Evolutionary conservation across 208 protist genomes (phyloP), one percentile per base, ranked within the genome.

Genomic region (Trypanosoma scelopori): DNA sequence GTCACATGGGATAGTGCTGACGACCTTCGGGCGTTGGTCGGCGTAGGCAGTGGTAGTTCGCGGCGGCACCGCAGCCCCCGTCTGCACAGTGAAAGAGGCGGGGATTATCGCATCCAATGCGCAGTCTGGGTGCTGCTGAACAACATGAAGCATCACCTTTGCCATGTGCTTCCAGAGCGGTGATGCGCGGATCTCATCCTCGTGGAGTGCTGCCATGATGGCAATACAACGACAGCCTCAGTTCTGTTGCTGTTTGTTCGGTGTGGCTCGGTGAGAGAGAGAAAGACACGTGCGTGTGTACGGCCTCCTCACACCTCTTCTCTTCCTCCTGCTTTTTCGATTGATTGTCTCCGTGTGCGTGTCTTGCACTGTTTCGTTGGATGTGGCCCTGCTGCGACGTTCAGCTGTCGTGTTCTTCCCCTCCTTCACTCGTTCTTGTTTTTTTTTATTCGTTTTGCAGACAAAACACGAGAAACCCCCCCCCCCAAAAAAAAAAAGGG

Each of bases 151-250:
- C 23, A 96, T 72, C 22, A 91, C 81, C 48, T 85, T 69, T 48
- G 78, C 80, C 85, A 96, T 85, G 84, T 96, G 91, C 20, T 87
- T 59, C 88, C 91, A 96, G 64, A 94, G 41, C 1, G 91, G 82
- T 30, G 91, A 87, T 57, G 80, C 69, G 12, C 78, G 71, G 42
- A 96, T 84, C 30, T 81, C 68, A 48, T 85, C 69, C 42, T 81
- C 84, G 20, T 76, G 76, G 43, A 92, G 27, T 11, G 77, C 85
- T 25, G 85, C 45, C 76, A 86, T 91, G 25, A 59, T 55, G 11
- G 6, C 32, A 37, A 37, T 11, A 48, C 3, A 12, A 23, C 20
- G 45, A 48, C 45, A 5, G 3, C 45, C 45, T n/a, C 45, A 48
- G 45, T 9, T 3, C 32, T 37, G 3, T 9, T 37, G 32, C 9